Evolutionary conservation across 208 protist genomes (phyloP).

Genomic region (Acanthamoeba culbertsoni): DNA sequence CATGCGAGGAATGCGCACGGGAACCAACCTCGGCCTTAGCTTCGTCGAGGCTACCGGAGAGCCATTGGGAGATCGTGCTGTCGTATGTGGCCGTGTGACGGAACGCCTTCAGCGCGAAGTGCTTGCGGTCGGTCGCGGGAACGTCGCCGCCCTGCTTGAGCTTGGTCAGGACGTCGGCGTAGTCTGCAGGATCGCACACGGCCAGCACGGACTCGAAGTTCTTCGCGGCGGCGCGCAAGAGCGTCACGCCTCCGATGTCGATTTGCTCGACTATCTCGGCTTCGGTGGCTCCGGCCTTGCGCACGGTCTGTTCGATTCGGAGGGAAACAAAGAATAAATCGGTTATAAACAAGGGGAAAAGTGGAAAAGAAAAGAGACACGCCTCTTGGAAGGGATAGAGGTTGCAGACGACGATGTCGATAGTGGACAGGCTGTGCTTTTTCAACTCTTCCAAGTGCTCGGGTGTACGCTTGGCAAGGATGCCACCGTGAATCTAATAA

Average conservation of each 20-base stretch:
- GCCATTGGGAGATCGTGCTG: slow-evolving; percentile 74
- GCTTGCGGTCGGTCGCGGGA: slow-evolving; percentile 59
- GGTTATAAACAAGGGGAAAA: no score
- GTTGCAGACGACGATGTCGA: slow-evolving; percentile 81
- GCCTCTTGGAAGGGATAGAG: slow-evolving; percentile 81
- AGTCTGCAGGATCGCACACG: slow-evolving; percentile 77
- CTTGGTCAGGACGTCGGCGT: slow-evolving; percentile 62
- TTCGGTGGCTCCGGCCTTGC: slow-evolving; percentile 62
- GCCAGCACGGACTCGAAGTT: slow-evolving; percentile 80
- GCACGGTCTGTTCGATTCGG: slow-evolving; percentile 58
- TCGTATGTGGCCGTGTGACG: slow-evolving; percentile 79
- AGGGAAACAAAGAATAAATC: no score
- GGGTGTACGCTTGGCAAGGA: slow-evolving; percentile 63
- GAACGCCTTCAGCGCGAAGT: slow-evolving; percentile 77
- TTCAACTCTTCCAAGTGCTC: slow-evolving; percentile 65
- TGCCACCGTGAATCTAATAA: slow-evolving; percentile 63
- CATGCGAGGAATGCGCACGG: not conserved
- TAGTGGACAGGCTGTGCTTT: slow-evolving; percentile 73
- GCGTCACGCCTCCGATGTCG: slow-evolving; percentile 83
- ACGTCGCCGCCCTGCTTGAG: slow-evolving; percentile 26
- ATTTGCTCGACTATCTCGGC: slow-evolving; percentile 81
- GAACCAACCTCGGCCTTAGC: not conserved
- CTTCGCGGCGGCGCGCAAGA: slow-evolving; percentile 82
- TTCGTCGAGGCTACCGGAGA: slow-evolving; percentile 9
- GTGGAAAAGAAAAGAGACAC: not conserved